Conservation (phyloP, 805 yeast species). For the Suhomyces vadensis region DNA sequence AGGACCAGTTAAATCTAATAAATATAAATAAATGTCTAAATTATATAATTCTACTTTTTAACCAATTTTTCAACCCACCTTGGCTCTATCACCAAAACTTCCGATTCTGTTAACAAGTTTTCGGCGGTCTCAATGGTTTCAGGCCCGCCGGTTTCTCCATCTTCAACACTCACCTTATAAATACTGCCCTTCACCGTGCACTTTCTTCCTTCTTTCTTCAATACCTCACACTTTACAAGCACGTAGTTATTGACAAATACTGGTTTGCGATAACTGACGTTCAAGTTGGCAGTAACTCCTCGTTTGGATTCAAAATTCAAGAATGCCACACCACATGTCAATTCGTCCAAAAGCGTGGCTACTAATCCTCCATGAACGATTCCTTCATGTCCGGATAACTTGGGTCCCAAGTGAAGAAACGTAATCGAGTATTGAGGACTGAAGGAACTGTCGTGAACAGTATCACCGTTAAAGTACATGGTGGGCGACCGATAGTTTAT, state of each 20-base stretch:
- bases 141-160: constrained; percentile 12
- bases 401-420: constrained; percentile 40
- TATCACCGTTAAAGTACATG: constrained; percentile 25
- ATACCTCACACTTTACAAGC: constrained; percentile 34
- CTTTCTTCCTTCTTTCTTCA: constrained; percentile 38
- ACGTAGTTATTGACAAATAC: constrained; percentile 33
- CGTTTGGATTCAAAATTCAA: constrained; percentile 39
- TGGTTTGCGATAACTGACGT: constrained; percentile 40
- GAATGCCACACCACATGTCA: constrained; percentile 45
- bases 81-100: constrained; percentile 44
- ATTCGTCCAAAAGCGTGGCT: constrained; percentile 45
- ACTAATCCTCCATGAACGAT: constrained; percentile 47
- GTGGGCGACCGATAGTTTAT: constrained; percentile 35
- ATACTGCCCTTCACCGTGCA: constrained; percentile 41
- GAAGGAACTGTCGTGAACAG: constrained; percentile 13
- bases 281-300: constrained; percentile 47
- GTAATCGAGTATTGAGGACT: constrained; percentile 28
- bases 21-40: constrained; percentile 1
- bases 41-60: background rate
- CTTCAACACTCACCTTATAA: constrained; percentile 23
- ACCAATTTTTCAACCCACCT: constrained; percentile 36
- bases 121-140: constrained; percentile 21
- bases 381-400: constrained; percentile 40
- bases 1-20: background rate
- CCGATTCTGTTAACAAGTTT: constrained; percentile 36